Percentiles rank a stretch among this genome's conserved stretches.
Conservation (phyloP, 139 green algal species). For the Closterium sp. region DNA sequence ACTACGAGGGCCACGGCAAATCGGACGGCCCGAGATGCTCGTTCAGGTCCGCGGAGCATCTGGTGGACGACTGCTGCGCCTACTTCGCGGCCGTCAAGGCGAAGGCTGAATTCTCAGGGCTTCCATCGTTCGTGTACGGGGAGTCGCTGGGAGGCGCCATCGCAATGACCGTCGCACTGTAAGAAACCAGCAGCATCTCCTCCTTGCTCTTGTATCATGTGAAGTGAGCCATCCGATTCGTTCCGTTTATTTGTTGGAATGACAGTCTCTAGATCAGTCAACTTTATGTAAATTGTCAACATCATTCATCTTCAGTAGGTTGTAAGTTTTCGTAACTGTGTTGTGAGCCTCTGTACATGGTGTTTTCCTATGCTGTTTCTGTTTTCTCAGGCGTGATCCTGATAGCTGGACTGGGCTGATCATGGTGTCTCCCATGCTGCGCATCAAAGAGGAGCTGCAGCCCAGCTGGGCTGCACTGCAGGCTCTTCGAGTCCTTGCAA, state of each 20-base stretch:
- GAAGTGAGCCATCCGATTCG: not conserved
- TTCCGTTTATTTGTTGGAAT: not conserved
- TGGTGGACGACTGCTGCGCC: not conserved
- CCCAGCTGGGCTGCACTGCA: not conserved
- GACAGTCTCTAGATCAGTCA: not conserved
- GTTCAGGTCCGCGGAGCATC: not conserved
- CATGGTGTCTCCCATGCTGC: constrained; percentile 12
- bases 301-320: no score
- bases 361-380: not conserved
- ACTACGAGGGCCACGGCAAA: constrained; percentile 5
- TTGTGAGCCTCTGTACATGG: not conserved
- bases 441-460: constrained; percentile 26
- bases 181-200: not conserved
- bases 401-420: constrained; percentile 15
- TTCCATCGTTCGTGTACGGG: constrained; percentile 25
- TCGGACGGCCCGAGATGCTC: constrained; percentile 6
- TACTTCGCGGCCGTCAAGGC: not conserved
- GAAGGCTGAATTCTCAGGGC: not conserved
- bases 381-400: not conserved
- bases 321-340: no score
- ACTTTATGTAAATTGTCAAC: no score
- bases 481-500: not conserved
- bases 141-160: constrained; percentile 25
- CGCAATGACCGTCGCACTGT: not conserved
- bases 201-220: not conserved